Conservation (phyloP, 139 green algal genomes). For the Picochlorum sp. region DNA sequence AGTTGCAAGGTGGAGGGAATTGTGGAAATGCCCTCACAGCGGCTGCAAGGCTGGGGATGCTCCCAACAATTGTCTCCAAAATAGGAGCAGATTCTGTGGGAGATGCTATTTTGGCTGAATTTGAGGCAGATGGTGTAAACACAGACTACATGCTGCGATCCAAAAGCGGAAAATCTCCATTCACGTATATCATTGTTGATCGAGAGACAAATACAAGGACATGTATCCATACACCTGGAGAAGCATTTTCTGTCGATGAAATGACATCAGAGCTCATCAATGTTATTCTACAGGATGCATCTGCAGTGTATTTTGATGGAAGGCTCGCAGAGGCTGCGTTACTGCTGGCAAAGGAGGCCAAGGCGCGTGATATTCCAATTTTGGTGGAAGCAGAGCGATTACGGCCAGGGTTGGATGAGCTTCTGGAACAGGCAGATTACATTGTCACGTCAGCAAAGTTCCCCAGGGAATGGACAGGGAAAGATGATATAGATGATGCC, state of each 20-base stretch:
- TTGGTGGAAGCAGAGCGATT: conserved; percentile 88
- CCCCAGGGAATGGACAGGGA: conserved; percentile 61
- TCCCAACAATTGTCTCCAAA: conserved; percentile 71
- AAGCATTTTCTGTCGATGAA: conserved; percentile 51
- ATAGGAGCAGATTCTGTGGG: conserved; percentile 75
- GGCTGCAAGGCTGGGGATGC: conserved; percentile 72
- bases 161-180: conserved; percentile 65
- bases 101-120: conserved; percentile 70
- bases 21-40: conserved; percentile 89
- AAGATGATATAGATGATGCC: conserved; percentile 54
- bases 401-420: conserved; percentile 57
- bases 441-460: conserved; percentile 80
- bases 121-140: conserved; percentile 77
- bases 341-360: conserved; percentile 55
- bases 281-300: conserved; percentile 36
- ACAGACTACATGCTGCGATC: conserved; percentile 57
- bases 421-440: conserved; percentile 72
- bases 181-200: conserved; percentile 98
- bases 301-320: conserved; percentile 89
- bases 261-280: conserved; percentile 36
- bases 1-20: conserved; percentile 90
- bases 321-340: conserved; percentile 81
- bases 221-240: conserved; percentile 91
- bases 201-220: conserved; percentile 69
- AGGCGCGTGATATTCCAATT: conserved; percentile 45